phyloP scores from a whole-genome alignment of 2,329 filamentous ascomycete species.

The Chaetomium strumarium region DNA sequence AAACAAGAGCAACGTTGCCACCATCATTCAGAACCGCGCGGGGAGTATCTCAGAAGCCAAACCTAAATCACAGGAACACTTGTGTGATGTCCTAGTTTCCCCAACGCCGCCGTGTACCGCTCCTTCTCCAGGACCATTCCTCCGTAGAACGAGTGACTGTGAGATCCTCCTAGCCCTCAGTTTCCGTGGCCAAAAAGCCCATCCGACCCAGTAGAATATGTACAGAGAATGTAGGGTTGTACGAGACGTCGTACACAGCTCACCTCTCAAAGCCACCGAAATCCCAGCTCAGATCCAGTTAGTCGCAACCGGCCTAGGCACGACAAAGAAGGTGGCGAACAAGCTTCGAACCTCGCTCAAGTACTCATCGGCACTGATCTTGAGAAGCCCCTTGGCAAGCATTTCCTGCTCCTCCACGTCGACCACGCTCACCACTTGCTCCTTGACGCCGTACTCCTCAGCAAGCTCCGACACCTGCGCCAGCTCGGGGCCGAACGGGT shows the following conservation, averaged over 20 bases:
- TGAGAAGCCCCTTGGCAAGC: conserved; percentile 60
- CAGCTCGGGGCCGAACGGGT: conserved; percentile 85
- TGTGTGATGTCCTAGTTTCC: neutral
- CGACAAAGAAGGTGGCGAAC: conserved; percentile 54
- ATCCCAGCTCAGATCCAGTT: conserved; percentile 45
- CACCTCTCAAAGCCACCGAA: neutral
- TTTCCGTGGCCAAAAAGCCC: neutral
- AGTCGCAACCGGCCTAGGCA: conserved; percentile 28
- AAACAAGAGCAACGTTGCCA: conserved; percentile 1
- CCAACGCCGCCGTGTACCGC: conserved; percentile 12
- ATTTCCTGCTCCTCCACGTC: conserved; percentile 73
- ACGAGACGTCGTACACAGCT: neutral
- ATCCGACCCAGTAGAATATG: conserved; percentile 13
- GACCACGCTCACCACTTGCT: conserved; percentile 43
- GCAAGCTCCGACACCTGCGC: conserved; percentile 89
- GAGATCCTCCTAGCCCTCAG: neutral
- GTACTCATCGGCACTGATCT: conserved; percentile 78
- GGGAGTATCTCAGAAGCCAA: conserved; percentile 11
- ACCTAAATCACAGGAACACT: conserved; percentile 1
- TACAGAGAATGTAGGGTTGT: conserved; percentile 20
- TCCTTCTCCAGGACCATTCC: neutral
- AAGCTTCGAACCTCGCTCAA: conserved; percentile 70
- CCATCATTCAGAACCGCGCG: neutral
- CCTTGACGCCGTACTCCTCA: conserved; percentile 71
- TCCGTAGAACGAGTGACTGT: conserved; percentile 1